Conservation (phyloP, 345 rosid genomes). For the Brassica cretica region DNA sequence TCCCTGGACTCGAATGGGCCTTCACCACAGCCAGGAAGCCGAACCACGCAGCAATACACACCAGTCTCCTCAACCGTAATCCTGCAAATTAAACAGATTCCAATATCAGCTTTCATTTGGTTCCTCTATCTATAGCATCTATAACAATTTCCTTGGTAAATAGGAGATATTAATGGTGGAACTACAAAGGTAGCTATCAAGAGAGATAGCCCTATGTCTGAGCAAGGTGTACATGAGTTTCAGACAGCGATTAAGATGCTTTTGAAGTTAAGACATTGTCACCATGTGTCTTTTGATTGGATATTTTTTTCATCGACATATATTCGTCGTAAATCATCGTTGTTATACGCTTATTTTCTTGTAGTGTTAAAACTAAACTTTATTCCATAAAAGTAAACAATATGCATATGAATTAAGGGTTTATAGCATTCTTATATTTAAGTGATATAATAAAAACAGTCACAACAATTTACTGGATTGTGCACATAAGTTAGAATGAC, state of each 20-base stretch:
- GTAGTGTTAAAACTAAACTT: too few relatives aligned
- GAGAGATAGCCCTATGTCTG: slow-evolving; percentile 92
- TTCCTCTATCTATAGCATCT: too few relatives aligned
- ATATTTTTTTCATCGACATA: not conserved
- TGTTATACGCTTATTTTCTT: too few relatives aligned
- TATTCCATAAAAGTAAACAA: too few relatives aligned
- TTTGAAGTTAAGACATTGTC: not conserved
- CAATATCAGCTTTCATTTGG: not conserved
- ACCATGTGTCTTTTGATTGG: not conserved
- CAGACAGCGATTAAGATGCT: slow-evolving; percentile 59
- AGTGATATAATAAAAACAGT: too few relatives aligned
- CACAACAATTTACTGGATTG: too few relatives aligned
- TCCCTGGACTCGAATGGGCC: not conserved
- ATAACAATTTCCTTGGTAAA: too few relatives aligned
- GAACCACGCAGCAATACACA: not conserved
- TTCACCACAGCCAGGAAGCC: not conserved
- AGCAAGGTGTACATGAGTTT: slow-evolving; percentile 96
- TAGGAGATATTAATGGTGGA: slow-evolving; percentile 84
- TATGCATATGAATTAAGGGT: too few relatives aligned
- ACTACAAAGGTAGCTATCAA: slow-evolving; percentile 92
- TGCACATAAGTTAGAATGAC: too few relatives aligned
- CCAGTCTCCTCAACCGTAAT: not conserved
- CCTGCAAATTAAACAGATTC: not conserved
- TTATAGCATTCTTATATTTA: too few relatives aligned
- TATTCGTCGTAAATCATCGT: too few relatives aligned